Evolutionary conservation across 2,329 filamentous ascomycete genomes (phyloP), one percentile per base, ranked within the genome.

Genomic region (Dactylellina leptospora): DNA sequence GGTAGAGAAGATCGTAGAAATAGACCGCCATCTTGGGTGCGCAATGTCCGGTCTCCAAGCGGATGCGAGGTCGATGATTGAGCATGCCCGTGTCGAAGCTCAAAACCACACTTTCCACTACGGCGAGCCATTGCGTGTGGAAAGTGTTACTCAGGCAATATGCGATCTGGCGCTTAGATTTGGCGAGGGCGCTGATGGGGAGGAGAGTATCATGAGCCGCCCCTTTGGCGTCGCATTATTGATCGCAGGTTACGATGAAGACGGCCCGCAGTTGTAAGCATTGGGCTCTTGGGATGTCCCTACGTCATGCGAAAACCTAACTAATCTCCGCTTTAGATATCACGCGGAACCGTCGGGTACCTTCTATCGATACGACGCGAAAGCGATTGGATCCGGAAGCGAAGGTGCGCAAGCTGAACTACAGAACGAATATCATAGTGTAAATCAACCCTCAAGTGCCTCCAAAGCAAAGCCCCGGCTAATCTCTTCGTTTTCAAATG

Each of bases 1-100:
- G 40, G 95, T 99, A 78, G 95, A 99, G 83, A 99, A 99, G 87
- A 97, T 99, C 78, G 93, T 99, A 81, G 95, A 99, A 82, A 97
- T 99, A 81, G 95, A 99, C 84, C 88, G 91, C 80, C 95, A 99
- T 84, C 97, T 99, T 78, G 95, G 95, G 78, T 97, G 95, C 83
- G 95, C 95, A 83, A 99, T 99, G 93, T 95, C 90, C 36, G 95
- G 95, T 48, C 87, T 99, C 75, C 95, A 99, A 85, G 95, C 95
- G 78, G 95, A 99, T 81, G 95, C 95, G 74, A 90, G 95, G 79
- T 95, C 90, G 82, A 96, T 99, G 90, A 88, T 99, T 75, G 95
- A 99, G 84, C 95, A 99, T 82, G 95, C 95, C 77, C 92, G 93
- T 78, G 93, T 99, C 80, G 96, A 97, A 83, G 92, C 89, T 80